Base-by-base conservation (phyloP, 495 filamentous ascomycete genomes). In the Penicillium argentinense region DNA sequence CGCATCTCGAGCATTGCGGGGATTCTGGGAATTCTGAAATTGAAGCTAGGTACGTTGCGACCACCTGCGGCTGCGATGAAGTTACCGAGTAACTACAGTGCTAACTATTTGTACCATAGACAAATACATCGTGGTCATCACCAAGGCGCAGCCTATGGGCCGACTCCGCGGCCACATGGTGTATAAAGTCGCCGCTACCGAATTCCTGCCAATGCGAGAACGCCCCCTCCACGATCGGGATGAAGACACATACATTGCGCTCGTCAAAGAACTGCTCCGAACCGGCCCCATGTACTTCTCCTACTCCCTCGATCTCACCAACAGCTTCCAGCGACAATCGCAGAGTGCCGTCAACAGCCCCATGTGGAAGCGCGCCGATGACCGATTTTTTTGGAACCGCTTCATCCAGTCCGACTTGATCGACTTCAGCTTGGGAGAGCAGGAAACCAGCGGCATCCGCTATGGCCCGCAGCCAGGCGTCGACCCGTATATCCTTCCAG, bases 371-470 rank as follows among this genome's bases (percentile, higher is more conserved):
- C 74, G 90, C 47, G 88, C 95, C 42, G 93, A 98, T 68, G 91
- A 98, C 56, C 85, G 93, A 41, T 97, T 98, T 74, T 98, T 96
- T 76, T 98, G 92, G 92, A 98, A 98, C 64, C 82, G 84, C 41
- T 95, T 96, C 59, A 73, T 97, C 37, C 88, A 91, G 64, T 84
- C 86, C 3, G 92, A 97, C 53, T 68, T 98, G 36, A 97, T 98
- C 50, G 80, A 95, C 65, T 88, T 95, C 59, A 82, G 89, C 33
- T 74, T 65, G 25, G 76, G 76, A 14, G 65, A 57, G 30, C 53
- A 65, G 38, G 66, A 72, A 48, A 63, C 59, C 8, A 68, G 63
- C 36, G 67, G 67, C 14, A 60, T 73, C 24, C 80, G 82, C 38
- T 78, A 81, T 26, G 83, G 82, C 3, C 78, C 82, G 17, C 88